A percentile compares a stretch with the other conserved stretches of the same genome.
These are phyloP conservation scores for Mariannaea sp. DNA, from an alignment of 2,329 filamentous ascomycete genomes.

Conservation along the genomic window DNA sequence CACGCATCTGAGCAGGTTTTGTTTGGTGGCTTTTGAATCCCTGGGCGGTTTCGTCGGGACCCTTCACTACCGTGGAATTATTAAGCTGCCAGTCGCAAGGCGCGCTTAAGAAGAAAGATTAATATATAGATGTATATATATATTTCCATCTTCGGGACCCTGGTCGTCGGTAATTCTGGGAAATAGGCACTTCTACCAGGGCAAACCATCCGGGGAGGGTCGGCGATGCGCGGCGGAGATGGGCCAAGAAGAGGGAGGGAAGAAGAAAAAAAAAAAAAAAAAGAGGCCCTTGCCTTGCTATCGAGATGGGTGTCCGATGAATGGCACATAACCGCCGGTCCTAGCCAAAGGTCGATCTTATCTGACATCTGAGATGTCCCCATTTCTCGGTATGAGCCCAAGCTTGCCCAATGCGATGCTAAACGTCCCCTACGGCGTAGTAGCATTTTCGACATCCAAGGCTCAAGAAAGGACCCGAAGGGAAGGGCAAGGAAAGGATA, in stretches of 20 bases:
- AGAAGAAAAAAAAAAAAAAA: background rate
- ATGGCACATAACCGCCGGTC: conserved; percentile 2
- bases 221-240: too few relatives aligned
- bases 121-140: background rate
- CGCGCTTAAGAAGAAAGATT: conserved; percentile 15
- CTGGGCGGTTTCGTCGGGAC: conserved; percentile 4
- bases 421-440: too few relatives aligned
- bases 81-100: conserved; percentile 12
- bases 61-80: conserved; percentile 4
- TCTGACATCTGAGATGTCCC: conserved; percentile 6
- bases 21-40: background rate
- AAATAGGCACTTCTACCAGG: too few relatives aligned
- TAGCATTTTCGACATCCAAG: background rate
- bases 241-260: too few relatives aligned
- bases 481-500: background rate
- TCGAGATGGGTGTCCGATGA: background rate
- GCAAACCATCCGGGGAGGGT: too few relatives aligned
- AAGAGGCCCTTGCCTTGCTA: too few relatives aligned
- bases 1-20: conserved; percentile 4
- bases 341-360: background rate
- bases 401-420: background rate
- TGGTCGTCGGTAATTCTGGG: too few relatives aligned
- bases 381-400: conserved; percentile 2
- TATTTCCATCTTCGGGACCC: background rate
- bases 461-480: background rate